Conservation (phyloP, 371 early-diverging fungal species). For the Rhizopus sp. region DNA sequence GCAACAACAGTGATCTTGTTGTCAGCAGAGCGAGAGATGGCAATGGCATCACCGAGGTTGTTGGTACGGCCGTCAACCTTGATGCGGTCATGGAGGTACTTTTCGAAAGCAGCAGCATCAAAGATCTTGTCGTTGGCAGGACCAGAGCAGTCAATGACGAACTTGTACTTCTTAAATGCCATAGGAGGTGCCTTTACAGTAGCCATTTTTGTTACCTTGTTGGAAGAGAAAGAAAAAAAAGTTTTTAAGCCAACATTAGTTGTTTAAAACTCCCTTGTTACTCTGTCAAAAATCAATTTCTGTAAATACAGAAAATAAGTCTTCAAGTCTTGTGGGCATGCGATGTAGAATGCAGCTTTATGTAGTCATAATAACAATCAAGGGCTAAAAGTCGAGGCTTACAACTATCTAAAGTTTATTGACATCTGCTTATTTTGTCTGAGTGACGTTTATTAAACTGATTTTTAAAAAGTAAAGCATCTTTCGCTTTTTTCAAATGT, state of each 20-base stretch:
- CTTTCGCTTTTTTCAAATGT: neutral
- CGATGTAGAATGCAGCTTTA: no score
- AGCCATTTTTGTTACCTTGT: slow-evolving; percentile 39
- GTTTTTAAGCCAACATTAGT: neutral
- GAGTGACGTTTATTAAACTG: no score
- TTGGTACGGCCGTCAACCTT: slow-evolving; percentile 97
- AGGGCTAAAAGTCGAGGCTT: no score
- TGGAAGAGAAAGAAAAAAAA: slow-evolving; percentile 23
- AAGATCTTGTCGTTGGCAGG: slow-evolving; percentile 97
- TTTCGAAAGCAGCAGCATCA: slow-evolving; percentile 95
- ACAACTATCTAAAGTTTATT: no score
- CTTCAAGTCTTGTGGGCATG: no score
- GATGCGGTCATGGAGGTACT: slow-evolving; percentile 97
- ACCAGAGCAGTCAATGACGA: slow-evolving; percentile 91
- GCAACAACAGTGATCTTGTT: slow-evolving; percentile 80
- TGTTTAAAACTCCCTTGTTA: neutral
- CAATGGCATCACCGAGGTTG: slow-evolving; percentile 91
- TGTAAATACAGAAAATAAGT: no score
- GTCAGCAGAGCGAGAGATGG: slow-evolving; percentile 79
- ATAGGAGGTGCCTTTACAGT: slow-evolving; percentile 47
- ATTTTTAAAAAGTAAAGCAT: no score
- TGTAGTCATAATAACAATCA: no score
- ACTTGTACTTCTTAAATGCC: slow-evolving; percentile 65
- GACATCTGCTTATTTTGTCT: no score
- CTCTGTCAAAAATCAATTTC: no score